Conservation (phyloP, 1,284 basidiomycete genomes). For the Inonotus obliquus region DNA sequence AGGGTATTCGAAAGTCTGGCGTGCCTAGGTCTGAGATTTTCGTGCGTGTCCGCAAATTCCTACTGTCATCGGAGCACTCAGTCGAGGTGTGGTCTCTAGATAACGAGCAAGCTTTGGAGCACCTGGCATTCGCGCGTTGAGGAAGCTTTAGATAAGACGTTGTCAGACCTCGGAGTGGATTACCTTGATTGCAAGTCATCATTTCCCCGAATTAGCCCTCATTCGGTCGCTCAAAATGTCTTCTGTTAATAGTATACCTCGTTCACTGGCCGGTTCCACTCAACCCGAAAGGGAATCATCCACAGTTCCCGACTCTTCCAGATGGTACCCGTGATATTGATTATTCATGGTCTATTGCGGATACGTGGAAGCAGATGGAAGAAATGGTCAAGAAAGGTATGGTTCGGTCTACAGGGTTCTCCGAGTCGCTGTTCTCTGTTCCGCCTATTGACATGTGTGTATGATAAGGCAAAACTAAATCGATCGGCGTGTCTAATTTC, state of each 20-base stretch:
- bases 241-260: constrained; percentile 6
- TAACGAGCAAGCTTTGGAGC: constrained; percentile 75
- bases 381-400: constrained; percentile 57
- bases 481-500: constrained; percentile 64
- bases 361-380: constrained; percentile 82
- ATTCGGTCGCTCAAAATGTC: background rate
- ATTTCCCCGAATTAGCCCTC: background rate
- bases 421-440: constrained; percentile 20
- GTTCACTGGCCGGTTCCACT: constrained; percentile 53
- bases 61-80: background rate
- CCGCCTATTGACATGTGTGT: background rate
- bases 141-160: constrained; percentile 66
- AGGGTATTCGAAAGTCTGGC: constrained; percentile 71
- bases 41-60: constrained; percentile 30
- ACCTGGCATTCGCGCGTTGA: constrained; percentile 58
- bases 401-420: constrained; percentile 17
- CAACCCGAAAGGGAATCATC: constrained; percentile 36
- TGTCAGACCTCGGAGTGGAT: constrained; percentile 62
- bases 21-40: constrained; percentile 65
- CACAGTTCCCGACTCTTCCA: constrained; percentile 24
- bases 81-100: background rate
- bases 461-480: constrained; percentile 10
- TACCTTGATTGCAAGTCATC: constrained; percentile 67
- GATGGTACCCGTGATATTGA: constrained; percentile 57
- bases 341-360: constrained; percentile 21